Conservation (phyloP, 2,329 filamentous ascomycete species). For the Sporothrix variecibatus region DNA sequence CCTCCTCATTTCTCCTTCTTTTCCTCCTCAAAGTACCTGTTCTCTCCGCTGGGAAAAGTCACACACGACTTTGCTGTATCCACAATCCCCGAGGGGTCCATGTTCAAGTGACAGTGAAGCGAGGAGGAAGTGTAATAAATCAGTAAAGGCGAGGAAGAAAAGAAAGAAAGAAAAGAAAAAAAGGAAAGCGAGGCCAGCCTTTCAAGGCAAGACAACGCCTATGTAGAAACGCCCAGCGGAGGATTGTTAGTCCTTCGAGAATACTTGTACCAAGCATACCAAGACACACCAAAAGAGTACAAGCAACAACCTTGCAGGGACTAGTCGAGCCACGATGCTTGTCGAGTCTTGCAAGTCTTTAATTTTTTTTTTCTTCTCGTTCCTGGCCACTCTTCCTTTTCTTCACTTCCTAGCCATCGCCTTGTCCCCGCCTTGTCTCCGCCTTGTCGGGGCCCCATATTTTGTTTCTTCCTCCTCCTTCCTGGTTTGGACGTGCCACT, state of each 20-base stretch:
- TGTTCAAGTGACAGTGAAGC: neutral
- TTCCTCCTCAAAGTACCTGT: neutral
- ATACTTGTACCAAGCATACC: too few relatives aligned
- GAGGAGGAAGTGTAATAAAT: neutral
- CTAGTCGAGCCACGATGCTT: neutral
- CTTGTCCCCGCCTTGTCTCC: neutral
- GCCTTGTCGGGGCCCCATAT: neutral
- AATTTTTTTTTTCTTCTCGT: neutral
- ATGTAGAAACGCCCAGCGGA: neutral
- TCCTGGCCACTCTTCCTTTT: neutral
- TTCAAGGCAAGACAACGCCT: neutral
- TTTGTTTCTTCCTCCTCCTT: neutral
- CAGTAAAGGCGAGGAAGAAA: neutral
- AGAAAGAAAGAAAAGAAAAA: neutral
- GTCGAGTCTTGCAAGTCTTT: neutral
- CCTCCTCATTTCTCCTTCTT: neutral
- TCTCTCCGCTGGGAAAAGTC: neutral
- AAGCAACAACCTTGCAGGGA: neutral
- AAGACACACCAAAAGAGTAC: too few relatives aligned
- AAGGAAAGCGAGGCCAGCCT: neutral
- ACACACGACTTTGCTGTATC: neutral
- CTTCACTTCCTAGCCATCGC: neutral
- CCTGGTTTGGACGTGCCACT: neutral
- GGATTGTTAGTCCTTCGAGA: neutral
- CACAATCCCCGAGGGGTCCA: conserved; percentile 2